phyloP scores from a whole-genome alignment of 75 land plant species.

The Pinus tabuliformis region DNA sequence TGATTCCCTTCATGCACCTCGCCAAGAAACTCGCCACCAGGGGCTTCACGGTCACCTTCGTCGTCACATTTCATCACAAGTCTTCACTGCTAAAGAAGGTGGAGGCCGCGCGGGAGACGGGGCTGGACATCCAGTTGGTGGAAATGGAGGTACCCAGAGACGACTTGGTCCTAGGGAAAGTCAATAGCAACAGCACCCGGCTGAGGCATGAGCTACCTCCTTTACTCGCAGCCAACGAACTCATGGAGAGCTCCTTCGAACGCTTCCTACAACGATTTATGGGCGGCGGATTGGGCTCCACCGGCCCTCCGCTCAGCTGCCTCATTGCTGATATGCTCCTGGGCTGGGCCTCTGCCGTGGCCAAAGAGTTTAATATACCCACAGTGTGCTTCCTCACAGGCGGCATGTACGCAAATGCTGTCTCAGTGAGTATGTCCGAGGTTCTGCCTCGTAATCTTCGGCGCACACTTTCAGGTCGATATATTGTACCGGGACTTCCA shows the following conservation, averaged over 20 bases:
- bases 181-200: not conserved
- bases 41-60: constrained; percentile 13
- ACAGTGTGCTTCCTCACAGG: not conserved
- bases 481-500: too few relatives aligned
- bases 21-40: not conserved
- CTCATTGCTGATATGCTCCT: not conserved
- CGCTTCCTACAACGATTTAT: not conserved
- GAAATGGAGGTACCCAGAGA: constrained; percentile 1
- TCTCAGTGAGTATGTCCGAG: not conserved
- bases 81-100: not conserved
- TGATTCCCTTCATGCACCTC: not conserved
- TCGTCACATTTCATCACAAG: not conserved
- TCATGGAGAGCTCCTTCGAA: not conserved
- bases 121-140: not conserved
- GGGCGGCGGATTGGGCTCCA: not conserved
- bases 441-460: too few relatives aligned
- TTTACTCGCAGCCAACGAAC: constrained; percentile 6
- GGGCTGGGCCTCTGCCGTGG: not conserved
- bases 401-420: not conserved
- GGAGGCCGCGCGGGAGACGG: not conserved
- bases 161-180: not conserved
- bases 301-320: not conserved
- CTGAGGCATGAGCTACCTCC: not conserved
- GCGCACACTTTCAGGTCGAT: too few relatives aligned
- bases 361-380: not conserved